Base-by-base conservation (phyloP, 2,329 filamentous ascomycete species). In the Triangularia verruculosa region DNA sequence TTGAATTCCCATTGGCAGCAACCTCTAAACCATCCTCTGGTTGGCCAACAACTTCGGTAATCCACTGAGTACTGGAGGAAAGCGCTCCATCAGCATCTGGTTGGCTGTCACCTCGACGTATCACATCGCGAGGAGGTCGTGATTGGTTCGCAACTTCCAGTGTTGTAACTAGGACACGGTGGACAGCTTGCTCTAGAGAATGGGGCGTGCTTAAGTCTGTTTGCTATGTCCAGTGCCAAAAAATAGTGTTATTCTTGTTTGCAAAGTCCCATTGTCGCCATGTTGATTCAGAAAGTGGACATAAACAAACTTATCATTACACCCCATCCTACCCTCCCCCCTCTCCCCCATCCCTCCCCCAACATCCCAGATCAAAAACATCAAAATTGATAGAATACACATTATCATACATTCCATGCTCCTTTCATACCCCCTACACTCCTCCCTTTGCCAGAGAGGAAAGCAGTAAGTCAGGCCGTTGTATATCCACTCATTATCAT, bases 391-490 rank as follows among this genome's bases (percentile, higher is more conserved):
- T 51, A 43, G 25, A 52, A 32, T 59, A 59, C 57, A 59, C 27
- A 17, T 24, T 59, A 59, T 59, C 57, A 59, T 59, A 59, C 57
- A 59, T 1, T 9, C 24, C 22, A 52, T 43, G 5, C 57, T 17
- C n/a, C 39, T n/a, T 47, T 9, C 39, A 20, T 20, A 47, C 11
- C 5, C 8, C 8, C 39, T 15, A 13, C 12, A 34, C 4, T 15
- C 34, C 39, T 17, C 17, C 17, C 3, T n/a, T n/a, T 39, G 2
- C 34, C n/a, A 39, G 3, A 9, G 15, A 22, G 5, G 2, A 11
- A 47, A 20, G 7, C 8, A 47, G 13, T 17, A 47, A 20, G 39
- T 47, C 13, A 20, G 39, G 39, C 39, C 17, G n/a, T 47, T 47
- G 39, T 47, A 20, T 47, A 17, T 20, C n/a, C 39, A 20, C 39